A percentile compares a stretch with the other conserved stretches of the same genome.
Conservation (phyloP, 495 filamentous ascomycete species). For the Aspergillus sclerotioniger region DNA sequence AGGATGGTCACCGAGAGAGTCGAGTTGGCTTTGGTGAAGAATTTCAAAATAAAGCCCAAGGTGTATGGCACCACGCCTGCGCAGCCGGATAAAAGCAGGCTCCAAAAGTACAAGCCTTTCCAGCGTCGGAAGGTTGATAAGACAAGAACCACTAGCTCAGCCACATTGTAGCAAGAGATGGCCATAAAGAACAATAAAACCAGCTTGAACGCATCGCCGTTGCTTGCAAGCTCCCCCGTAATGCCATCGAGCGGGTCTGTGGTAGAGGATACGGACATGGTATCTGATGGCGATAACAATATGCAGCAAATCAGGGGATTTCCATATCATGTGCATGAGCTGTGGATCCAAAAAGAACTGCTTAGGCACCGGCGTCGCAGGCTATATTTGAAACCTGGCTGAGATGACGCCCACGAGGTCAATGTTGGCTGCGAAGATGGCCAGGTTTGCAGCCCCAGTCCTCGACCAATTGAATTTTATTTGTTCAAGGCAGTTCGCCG, state of each 20-base stretch:
- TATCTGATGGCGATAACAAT: neutral
- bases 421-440: too few relatives aligned
- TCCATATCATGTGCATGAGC: neutral
- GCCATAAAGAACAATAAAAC: conserved; percentile 46
- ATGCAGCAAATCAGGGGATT: neutral
- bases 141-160: conserved; percentile 49
- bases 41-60: conserved; percentile 52
- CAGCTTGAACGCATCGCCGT: conserved; percentile 29
- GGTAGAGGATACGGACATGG: conserved; percentile 12
- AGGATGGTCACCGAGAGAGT: conserved; percentile 44
- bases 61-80: conserved; percentile 49
- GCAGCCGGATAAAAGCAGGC: conserved; percentile 43
- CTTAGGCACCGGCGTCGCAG: neutral
- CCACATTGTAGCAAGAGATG: conserved; percentile 50
- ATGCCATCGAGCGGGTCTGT: conserved; percentile 37
- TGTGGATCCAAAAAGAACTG: neutral
- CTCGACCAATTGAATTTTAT: too few relatives aligned
- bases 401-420: too few relatives aligned
- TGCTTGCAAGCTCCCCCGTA: conserved; percentile 31
- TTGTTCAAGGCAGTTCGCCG: too few relatives aligned
- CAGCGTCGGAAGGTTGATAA: conserved; percentile 51
- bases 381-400: too few relatives aligned
- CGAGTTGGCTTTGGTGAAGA: conserved; percentile 38
- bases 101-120: conserved; percentile 55
- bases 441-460: too few relatives aligned